Conservation (phyloP, 1,139 yeast species). For the Oligophagozyma castellii region DNA sequence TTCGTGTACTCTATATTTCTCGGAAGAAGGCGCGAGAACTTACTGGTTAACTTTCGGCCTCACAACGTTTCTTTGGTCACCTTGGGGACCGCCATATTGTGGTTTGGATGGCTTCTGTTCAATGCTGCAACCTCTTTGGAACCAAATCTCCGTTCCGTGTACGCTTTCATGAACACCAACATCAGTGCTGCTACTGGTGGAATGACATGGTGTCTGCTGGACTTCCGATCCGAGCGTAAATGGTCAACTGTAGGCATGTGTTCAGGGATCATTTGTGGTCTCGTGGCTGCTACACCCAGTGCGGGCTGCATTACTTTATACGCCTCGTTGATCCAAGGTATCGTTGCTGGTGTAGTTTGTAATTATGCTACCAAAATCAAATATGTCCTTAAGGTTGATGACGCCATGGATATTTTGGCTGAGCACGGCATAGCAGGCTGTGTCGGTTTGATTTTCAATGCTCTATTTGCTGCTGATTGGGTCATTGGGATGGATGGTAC, state of each 20-base stretch:
- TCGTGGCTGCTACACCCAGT: constrained; percentile 93
- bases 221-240: constrained; percentile 73
- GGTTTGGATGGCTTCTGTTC: constrained; percentile 85
- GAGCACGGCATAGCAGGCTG: constrained; percentile 98
- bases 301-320: constrained; percentile 85
- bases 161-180: constrained; percentile 83
- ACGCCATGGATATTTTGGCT: constrained; percentile 87
- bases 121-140: constrained; percentile 69
- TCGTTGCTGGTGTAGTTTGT: constrained; percentile 70
- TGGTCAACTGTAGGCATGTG: constrained; percentile 95
- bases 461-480: constrained; percentile 72
- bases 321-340: constrained; percentile 80
- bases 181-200: constrained; percentile 86
- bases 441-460: constrained; percentile 78
- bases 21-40: constrained; percentile 72
- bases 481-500: constrained; percentile 83
- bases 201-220: constrained; percentile 81
- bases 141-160: constrained; percentile 36
- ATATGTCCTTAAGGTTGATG: constrained; percentile 71
- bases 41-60: constrained; percentile 83
- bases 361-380: constrained; percentile 84
- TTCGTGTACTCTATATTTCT: constrained; percentile 72
- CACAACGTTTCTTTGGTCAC: constrained; percentile 85
- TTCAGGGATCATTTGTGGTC: constrained; percentile 89
- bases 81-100: constrained; percentile 54